phyloP scores from a whole-genome alignment of 371 early-diverging fungal species.

The Capniomyces stellatus region DNA sequence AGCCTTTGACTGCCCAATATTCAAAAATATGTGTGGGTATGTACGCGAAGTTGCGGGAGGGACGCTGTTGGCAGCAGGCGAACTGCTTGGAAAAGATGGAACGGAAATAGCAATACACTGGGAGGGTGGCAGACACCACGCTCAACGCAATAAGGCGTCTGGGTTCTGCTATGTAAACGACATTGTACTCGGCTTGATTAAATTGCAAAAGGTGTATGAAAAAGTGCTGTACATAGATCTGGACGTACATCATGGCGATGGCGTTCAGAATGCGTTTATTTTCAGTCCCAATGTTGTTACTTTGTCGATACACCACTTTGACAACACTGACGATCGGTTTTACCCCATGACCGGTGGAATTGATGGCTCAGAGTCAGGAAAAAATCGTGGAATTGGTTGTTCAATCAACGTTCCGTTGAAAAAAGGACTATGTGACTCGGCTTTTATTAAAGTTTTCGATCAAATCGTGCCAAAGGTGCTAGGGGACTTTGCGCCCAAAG shows the following conservation, averaged over 20 bases:
- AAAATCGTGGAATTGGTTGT: conserved; percentile 37
- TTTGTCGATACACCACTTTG: conserved; percentile 68
- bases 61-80: not conserved
- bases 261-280: conserved; percentile 71
- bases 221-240: conserved; percentile 79
- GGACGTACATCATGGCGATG: conserved; percentile 91
- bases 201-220: conserved; percentile 35
- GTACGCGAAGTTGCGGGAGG: not conserved
- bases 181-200: conserved; percentile 71
- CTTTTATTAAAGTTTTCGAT: conserved; percentile 47
- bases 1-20: not conserved
- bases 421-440: conserved; percentile 46
- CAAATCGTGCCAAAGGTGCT: conserved; percentile 32
- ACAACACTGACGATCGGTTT: conserved; percentile 35
- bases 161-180: conserved; percentile 94
- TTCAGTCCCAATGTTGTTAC: conserved; percentile 63
- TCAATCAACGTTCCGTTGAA: conserved; percentile 68
- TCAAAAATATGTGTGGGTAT: not conserved
- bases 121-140: conserved; percentile 76
- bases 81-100: conserved; percentile 11
- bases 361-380: conserved; percentile 39
- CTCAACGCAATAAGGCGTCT: conserved; percentile 31
- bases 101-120: conserved; percentile 67
- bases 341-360: conserved; percentile 59
- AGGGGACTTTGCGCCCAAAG: conserved; percentile 36